Evolutionary conservation across 2,329 filamentous ascomycete genomes (phyloP).

Genomic region (Monosporascus sp.): DNA sequence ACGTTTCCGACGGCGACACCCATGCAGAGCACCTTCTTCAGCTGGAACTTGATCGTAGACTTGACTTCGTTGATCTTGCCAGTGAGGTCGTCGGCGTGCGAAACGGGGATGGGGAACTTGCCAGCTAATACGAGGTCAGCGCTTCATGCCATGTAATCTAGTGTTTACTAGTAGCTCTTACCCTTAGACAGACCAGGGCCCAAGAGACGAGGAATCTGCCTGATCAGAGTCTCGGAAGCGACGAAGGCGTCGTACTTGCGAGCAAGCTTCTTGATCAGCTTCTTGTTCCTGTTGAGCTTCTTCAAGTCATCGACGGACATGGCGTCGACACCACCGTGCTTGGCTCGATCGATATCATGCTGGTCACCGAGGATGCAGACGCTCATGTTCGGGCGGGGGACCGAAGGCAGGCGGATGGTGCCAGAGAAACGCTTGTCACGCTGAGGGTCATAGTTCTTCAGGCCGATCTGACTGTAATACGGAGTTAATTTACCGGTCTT

Average conservation of each 20-base stretch:
- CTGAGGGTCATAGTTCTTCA: slow-evolving; percentile 99
- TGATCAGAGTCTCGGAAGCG: slow-evolving; percentile 95
- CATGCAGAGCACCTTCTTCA: slow-evolving; percentile 99
- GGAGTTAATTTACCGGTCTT: too few species aligned
- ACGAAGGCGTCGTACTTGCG: slow-evolving; percentile 99
- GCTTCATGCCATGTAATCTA: background rate
- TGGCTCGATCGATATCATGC: slow-evolving; percentile 99
- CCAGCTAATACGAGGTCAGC: slow-evolving; percentile 57
- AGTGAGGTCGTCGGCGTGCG: slow-evolving; percentile 88
- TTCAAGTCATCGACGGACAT: slow-evolving; percentile 99
- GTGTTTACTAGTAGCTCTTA: slow-evolving; percentile 35
- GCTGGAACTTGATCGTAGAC: slow-evolving; percentile 99
- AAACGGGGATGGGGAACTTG: slow-evolving; percentile 99
- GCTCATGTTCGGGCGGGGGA: slow-evolving; percentile 69
- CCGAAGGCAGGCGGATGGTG: slow-evolving; percentile 89
- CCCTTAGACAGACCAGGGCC: slow-evolving; percentile 97
- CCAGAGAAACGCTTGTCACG: slow-evolving; percentile 99
- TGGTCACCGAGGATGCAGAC: slow-evolving; percentile 58
- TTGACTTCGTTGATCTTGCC: slow-evolving; percentile 99
- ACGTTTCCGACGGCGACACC: slow-evolving; percentile 99
- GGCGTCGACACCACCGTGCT: slow-evolving; percentile 97
- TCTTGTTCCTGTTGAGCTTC: slow-evolving; percentile 99
- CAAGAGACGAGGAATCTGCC: slow-evolving; percentile 99
- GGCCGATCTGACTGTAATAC: slow-evolving; percentile 60
- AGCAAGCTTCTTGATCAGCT: slow-evolving; percentile 99